Conservation (phyloP, 495 filamentous ascomycete genomes). For the Parathielavia appendiculata region DNA sequence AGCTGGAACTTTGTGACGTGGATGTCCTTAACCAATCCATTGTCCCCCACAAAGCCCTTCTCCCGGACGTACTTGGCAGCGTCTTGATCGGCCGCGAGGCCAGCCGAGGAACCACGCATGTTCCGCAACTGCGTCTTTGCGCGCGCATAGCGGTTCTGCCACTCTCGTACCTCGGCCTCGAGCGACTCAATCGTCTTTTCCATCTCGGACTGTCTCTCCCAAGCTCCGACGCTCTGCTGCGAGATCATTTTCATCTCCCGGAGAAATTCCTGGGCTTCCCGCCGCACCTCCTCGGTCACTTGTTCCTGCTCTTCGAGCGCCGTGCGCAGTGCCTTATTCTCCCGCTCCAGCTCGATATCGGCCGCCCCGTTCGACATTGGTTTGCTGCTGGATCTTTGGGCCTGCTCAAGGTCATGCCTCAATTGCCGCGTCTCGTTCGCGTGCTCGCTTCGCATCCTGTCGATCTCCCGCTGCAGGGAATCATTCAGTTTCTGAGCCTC, state of each 20-base stretch:
- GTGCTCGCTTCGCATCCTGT: slow-evolving; percentile 64
- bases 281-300: slow-evolving; percentile 83
- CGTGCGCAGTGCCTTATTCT: slow-evolving; percentile 66
- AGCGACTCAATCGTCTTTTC: slow-evolving; percentile 65
- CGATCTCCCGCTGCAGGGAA: slow-evolving; percentile 70
- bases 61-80: slow-evolving; percentile 59
- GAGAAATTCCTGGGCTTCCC: slow-evolving; percentile 77
- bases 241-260: slow-evolving; percentile 85
- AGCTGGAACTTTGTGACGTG: slow-evolving; percentile 95
- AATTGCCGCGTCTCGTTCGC: slow-evolving; percentile 58
- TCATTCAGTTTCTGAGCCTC: slow-evolving; percentile 73
- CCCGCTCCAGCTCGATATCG: slow-evolving; percentile 60
- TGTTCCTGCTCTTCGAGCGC: slow-evolving; percentile 69
- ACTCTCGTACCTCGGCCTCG: slow-evolving; percentile 76
- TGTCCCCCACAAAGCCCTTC: slow-evolving; percentile 61
- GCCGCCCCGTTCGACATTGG: slow-evolving; percentile 22
- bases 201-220: slow-evolving; percentile 76
- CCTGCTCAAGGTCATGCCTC: slow-evolving; percentile 57
- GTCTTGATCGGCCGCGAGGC: slow-evolving; percentile 62
- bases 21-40: slow-evolving; percentile 80
- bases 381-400: slow-evolving; percentile 30
- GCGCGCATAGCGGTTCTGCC: slow-evolving; percentile 83
- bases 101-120: slow-evolving; percentile 73
- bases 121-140: slow-evolving; percentile 79
- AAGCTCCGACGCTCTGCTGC: slow-evolving; percentile 67